phyloP scores from a whole-genome alignment of 352 stramenopile genomes.

The Phytopythium litorale region DNA sequence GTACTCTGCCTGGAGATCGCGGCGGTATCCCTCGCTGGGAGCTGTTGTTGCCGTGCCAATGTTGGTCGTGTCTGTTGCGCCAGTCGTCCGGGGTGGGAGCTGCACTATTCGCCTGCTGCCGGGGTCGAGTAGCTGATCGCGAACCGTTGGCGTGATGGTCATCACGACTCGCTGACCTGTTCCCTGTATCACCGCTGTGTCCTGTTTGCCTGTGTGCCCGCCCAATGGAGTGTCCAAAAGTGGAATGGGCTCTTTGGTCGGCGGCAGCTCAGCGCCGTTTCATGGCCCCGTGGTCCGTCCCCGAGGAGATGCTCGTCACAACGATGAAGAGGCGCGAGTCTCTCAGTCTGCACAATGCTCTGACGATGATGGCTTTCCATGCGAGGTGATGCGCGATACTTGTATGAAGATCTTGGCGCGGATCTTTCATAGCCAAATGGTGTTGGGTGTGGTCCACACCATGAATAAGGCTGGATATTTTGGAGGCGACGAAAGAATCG shows the following conservation, averaged over 20 bases:
- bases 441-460: neutral
- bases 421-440: neutral
- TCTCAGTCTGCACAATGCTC: neutral
- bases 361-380: neutral
- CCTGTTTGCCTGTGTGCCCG: neutral
- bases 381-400: too few species aligned
- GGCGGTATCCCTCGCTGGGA: neutral
- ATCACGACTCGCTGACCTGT: constrained; percentile 12
- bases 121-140: constrained; percentile 26
- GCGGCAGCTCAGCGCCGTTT: neutral
- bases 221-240: constrained; percentile 2
- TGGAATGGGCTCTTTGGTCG: neutral
- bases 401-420: neutral
- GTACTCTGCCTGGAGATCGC: neutral
- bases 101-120: constrained; percentile 24
- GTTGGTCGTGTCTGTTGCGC: neutral
- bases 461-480: neutral
- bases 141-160: constrained; percentile 32
- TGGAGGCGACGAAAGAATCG: neutral
- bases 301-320: neutral
- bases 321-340: neutral
- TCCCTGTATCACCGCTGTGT: neutral
- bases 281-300: neutral
- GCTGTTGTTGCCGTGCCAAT: neutral
- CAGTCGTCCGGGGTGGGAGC: constrained; percentile 12